phyloP scores from a whole-genome alignment of 805 yeast genomes.

The Suhomyces sp. region DNA sequence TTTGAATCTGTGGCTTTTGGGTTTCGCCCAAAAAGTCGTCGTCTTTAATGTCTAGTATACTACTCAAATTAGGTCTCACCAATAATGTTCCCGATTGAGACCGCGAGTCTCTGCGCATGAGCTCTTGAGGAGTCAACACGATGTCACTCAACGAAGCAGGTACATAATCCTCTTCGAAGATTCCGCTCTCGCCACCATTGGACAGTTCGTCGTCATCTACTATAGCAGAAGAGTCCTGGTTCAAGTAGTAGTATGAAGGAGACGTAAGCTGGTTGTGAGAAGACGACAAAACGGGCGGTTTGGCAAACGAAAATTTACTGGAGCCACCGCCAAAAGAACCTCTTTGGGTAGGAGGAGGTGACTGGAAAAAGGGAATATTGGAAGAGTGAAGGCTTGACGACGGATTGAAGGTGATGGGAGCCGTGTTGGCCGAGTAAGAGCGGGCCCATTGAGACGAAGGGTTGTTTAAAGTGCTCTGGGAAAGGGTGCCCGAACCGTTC shows the following conservation, averaged over 20 bases:
- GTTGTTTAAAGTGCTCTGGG: not conserved
- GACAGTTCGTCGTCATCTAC: slow-evolving; percentile 35
- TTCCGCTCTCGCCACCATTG: slow-evolving; percentile 17
- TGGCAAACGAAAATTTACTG: slow-evolving; percentile 2
- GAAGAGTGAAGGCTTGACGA: not conserved
- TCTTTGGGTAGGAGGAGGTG: not conserved
- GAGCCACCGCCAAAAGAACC: not conserved
- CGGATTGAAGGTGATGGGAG: slow-evolving; percentile 9
- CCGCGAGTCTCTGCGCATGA: slow-evolving; percentile 64
- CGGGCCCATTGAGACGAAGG: slow-evolving; percentile 4
- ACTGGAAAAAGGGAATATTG: slow-evolving; percentile 3
- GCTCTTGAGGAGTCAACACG: slow-evolving; percentile 73
- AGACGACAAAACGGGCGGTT: not conserved
- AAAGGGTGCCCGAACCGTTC: not conserved
- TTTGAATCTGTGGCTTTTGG: slow-evolving; percentile 4
- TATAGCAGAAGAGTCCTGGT: slow-evolving; percentile 18
- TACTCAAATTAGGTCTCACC: slow-evolving; percentile 30
- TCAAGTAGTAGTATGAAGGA: slow-evolving; percentile 10
- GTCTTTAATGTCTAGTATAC: slow-evolving; percentile 7
- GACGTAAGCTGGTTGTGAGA: slow-evolving; percentile 3
- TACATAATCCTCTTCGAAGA: slow-evolving; percentile 70
- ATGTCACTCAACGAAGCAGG: slow-evolving; percentile 81
- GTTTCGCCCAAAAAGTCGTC: not conserved
- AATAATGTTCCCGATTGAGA: slow-evolving; percentile 44
- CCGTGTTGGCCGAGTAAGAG: slow-evolving; percentile 13